Evolutionary conservation across 148 eudicot species (phyloP), one percentile per base, ranked within the genome.

Genomic region (Persicaria maculosa): DNA sequence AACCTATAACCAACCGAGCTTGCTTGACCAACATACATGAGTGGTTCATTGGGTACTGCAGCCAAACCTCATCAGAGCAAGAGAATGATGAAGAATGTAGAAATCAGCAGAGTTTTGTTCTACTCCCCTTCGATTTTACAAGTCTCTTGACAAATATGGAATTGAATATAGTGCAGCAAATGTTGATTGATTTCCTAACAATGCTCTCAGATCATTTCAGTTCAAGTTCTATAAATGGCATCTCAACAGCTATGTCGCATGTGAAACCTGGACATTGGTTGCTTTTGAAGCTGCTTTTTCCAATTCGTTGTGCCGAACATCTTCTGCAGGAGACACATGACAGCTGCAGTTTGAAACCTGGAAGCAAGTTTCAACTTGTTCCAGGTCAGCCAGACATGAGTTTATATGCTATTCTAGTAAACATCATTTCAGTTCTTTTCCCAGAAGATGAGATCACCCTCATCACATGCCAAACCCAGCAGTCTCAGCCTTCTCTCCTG

Each of bases 401-500:
- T 44, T 36, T 36, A 11, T 31, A 62, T 62, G 16, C n/a, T 10
- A 59, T 36, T 59, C 65, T 22, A 22, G 86, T 77, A 59, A 14
- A 14, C 53, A 47, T 22, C 16, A 47, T 72, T 48, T 50, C 59
- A 72, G 16, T 50, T 48, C 44, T 52, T 79, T 76, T 87, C 91
- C 97, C 98, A 95, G 78, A 93, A 91, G 72, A 92, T 86, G 22
- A 84, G 87, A 4, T 95, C 96, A 67, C 96, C 96, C 82, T 88
- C 96, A 68, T 93, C 97, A 55, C 98, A 97, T 47, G 86, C 90
- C 71, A 95, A 85, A 75, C 97, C 97, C 77, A 95, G 88, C 75
- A 87, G 92, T 80, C 87, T 92, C 59, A 95, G 94, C 79, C 99
- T 84, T 74, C 99, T 88, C 74, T 95, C 97, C 81, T 92, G 99